Conservation (phyloP, 805 yeast genomes). For the Monosporozyma solicola region DNA sequence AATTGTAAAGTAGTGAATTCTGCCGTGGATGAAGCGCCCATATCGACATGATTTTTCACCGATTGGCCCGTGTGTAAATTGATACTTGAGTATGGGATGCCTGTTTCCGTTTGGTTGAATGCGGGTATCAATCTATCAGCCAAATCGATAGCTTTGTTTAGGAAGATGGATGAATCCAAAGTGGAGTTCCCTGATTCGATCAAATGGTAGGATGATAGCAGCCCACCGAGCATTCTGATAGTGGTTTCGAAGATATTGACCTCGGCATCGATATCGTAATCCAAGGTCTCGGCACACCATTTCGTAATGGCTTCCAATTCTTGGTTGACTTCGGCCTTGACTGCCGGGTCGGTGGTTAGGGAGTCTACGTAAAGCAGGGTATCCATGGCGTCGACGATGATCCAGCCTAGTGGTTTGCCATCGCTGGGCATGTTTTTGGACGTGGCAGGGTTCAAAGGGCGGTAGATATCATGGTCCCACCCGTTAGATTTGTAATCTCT, state of each 20-base stretch:
- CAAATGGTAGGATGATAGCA: constrained; percentile 69
- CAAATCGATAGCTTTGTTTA: constrained; percentile 70
- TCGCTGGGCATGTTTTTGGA: constrained; percentile 67
- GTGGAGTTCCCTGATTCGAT: neutral
- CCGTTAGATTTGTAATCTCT: constrained; percentile 56
- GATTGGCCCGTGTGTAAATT: constrained; percentile 62
- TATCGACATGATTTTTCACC: constrained; percentile 48
- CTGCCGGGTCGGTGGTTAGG: neutral
- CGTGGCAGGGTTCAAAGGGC: constrained; percentile 46
- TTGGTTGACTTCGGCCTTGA: constrained; percentile 32
- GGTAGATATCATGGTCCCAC: constrained; percentile 77
- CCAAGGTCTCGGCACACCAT: constrained; percentile 69
- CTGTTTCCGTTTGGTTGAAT: constrained; percentile 48
- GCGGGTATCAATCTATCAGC: constrained; percentile 69
- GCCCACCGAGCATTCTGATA: constrained; percentile 86
- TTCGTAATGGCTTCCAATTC: constrained; percentile 53
- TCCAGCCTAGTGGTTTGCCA: constrained; percentile 77
- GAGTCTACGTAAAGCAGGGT: constrained; percentile 62
- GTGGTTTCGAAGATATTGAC: constrained; percentile 92
- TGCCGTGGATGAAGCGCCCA: constrained; percentile 81
- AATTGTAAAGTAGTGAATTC: constrained; percentile 82
- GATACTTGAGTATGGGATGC: constrained; percentile 72
- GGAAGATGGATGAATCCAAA: constrained; percentile 46
- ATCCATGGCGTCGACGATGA: constrained; percentile 80
- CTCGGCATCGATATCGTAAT: constrained; percentile 60